Evolutionary conservation across 345 rosid species (phyloP).

Genomic region (Capsella bursapastoris): DNA sequence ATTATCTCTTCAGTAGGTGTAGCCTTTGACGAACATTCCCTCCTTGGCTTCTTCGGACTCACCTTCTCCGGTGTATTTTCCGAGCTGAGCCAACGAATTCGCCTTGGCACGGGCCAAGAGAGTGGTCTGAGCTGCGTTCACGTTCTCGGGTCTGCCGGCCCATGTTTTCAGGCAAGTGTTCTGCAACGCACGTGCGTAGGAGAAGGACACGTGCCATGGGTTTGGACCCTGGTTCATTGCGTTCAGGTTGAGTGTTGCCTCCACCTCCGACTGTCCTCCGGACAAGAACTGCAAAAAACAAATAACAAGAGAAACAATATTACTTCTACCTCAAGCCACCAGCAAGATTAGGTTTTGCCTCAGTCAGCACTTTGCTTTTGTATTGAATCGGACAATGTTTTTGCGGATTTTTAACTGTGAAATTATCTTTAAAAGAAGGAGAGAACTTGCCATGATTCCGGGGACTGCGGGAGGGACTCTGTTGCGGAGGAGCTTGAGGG

Average conservation of each 20-base stretch:
- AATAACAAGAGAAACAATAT: not conserved
- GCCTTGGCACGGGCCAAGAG: constrained; percentile 80
- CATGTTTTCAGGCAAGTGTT: constrained; percentile 94
- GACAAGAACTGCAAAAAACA: constrained; percentile 78
- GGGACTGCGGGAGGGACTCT: constrained; percentile 96
- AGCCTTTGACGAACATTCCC: constrained; percentile 92
- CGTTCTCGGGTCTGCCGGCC: constrained; percentile 90
- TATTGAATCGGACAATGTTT: not conserved
- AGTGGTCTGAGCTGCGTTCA: constrained; percentile 75
- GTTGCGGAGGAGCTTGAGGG: constrained; percentile 86
- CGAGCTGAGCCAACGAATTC: constrained; percentile 95
- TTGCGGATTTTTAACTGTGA: not conserved
- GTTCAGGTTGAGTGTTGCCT: constrained; percentile 93
- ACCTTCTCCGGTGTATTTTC: constrained; percentile 87
- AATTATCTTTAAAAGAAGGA: not conserved
- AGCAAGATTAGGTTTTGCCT: constrained; percentile 6
- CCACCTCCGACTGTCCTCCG: constrained; percentile 98
- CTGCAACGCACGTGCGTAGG: constrained; percentile 95
- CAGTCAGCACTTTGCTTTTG: not conserved
- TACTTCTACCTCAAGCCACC: constrained; percentile 23
- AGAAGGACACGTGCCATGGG: constrained; percentile 98
- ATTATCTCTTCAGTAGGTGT: constrained; percentile 58
- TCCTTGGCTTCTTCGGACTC: constrained; percentile 95
- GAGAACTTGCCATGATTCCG: constrained; percentile 88
- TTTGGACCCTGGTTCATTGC: constrained; percentile 92